phyloP scores from a whole-genome alignment of 2,329 filamentous ascomycete genomes.

The Leptosphaerulina australis region DNA sequence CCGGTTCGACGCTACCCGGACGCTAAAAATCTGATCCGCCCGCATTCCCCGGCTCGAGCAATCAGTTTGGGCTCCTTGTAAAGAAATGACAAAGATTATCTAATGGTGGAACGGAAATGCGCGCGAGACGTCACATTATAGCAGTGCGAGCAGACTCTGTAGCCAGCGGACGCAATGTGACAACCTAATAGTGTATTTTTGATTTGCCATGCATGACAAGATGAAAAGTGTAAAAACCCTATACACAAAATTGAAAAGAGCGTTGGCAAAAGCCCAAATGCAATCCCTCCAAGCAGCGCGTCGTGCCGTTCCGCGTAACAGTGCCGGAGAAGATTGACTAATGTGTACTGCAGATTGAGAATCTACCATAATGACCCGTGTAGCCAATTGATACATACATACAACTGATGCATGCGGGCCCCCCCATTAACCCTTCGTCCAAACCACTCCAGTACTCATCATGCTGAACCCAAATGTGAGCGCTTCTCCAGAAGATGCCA shows the following conservation, averaged over 20 bases:
- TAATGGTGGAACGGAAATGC: slow-evolving; percentile 2
- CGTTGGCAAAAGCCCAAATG: slow-evolving; percentile 31
- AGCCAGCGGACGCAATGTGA: not conserved
- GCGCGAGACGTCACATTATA: not conserved
- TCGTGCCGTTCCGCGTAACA: slow-evolving; percentile 27
- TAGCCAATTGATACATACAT: slow-evolving; percentile 49
- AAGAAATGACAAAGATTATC: slow-evolving; percentile 11
- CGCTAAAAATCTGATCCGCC: slow-evolving; percentile 15
- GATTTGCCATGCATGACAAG: not conserved
- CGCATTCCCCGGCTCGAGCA: slow-evolving; percentile 30
- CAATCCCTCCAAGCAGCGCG: slow-evolving; percentile 30
- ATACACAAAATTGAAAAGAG: slow-evolving; percentile 33
- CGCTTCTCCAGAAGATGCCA: slow-evolving; percentile 35
- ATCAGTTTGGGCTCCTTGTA: not conserved
- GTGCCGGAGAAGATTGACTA: slow-evolving; percentile 26
- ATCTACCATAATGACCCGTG: slow-evolving; percentile 37
- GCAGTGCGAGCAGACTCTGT: not conserved
- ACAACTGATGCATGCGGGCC: slow-evolving; percentile 42
- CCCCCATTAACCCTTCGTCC: slow-evolving; percentile 35
- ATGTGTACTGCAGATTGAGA: slow-evolving; percentile 44
- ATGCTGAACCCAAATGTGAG: slow-evolving; percentile 30
- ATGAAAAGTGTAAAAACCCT: slow-evolving; percentile 2
- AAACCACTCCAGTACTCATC: slow-evolving; percentile 33
- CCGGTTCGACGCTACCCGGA: slow-evolving; percentile 1
- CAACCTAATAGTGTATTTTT: slow-evolving; percentile 4